These are phyloP conservation scores for Fraxinus cuspidata DNA, from an alignment of 257 asterid genomes.

Conservation along the genomic window DNA sequence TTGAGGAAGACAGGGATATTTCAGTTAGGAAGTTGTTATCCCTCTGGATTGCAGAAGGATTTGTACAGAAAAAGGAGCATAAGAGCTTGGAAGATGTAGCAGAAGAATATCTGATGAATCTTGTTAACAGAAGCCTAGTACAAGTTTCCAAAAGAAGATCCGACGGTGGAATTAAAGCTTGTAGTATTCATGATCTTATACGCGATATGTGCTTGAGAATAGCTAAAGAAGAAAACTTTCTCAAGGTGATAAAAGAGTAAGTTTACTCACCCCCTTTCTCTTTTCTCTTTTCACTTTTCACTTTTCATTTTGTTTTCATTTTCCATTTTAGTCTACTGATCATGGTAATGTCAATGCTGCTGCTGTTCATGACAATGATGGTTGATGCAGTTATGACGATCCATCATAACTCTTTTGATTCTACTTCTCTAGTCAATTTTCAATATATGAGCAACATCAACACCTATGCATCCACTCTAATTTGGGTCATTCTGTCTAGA, in stretches of 20 bases:
- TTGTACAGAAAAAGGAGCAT: not conserved
- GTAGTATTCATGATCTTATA: slow-evolving; percentile 9
- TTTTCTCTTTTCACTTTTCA: too few species aligned
- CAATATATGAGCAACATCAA: not conserved
- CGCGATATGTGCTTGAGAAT: slow-evolving; percentile 8
- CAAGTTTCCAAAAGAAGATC: not conserved
- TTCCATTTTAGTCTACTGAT: not conserved
- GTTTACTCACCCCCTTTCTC: not conserved
- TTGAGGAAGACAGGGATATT: not conserved
- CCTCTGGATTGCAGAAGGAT: slow-evolving; percentile 18
- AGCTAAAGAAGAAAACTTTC: slow-evolving; percentile 1
- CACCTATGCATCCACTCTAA: not conserved
- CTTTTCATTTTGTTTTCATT: not conserved
- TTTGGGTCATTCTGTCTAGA: not conserved
- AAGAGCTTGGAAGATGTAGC: slow-evolving; percentile 15
- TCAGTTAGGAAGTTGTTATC: slow-evolving; percentile 1
- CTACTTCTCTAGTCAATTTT: not conserved
- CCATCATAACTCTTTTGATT: not conserved
- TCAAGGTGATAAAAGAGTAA: not conserved
- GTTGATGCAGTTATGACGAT: not conserved
- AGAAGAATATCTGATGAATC: not conserved
- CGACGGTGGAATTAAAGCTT: slow-evolving; percentile 15
- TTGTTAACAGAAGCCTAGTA: slow-evolving; percentile 11
- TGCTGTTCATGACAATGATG: not conserved
- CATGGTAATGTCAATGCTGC: not conserved